A percentile compares a stretch with the other conserved stretches of the same genome.
Conservation (phyloP, 2,329 filamentous ascomycete species). For the Pyricularia grisea region DNA sequence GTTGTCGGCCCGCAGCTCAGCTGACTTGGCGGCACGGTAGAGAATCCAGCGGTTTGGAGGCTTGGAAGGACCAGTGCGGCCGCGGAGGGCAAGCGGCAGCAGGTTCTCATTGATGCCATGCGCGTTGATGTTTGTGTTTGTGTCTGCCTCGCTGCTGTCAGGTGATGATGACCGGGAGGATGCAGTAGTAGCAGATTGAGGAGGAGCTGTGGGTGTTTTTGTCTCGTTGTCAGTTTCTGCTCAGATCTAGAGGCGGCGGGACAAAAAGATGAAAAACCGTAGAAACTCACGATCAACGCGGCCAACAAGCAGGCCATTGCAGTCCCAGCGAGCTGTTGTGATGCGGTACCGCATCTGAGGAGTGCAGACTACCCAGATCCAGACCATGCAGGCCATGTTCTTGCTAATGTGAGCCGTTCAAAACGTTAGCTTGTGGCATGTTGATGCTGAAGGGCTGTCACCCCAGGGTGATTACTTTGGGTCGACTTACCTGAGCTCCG, state of each 20-base stretch:
- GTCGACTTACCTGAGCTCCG: background rate
- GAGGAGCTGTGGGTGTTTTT: background rate
- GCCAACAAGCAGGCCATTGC: background rate
- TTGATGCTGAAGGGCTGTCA: background rate
- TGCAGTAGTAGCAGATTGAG: background rate
- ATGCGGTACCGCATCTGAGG: background rate
- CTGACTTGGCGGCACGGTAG: background rate
- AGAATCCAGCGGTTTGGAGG: slow-evolving; percentile 1
- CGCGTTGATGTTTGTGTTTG: background rate
- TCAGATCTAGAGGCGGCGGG: background rate
- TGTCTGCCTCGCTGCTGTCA: background rate
- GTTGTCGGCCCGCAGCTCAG: background rate
- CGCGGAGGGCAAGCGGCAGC: background rate
- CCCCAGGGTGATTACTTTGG: background rate
- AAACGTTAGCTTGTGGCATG: background rate
- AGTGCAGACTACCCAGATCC: background rate
- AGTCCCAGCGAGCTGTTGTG: background rate
- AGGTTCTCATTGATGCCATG: background rate
- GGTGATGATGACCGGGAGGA: background rate
- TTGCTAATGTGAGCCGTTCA: background rate
- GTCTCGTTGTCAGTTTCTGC: background rate
- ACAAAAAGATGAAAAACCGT: background rate
- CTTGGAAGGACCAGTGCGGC: background rate
- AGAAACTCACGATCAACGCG: background rate
- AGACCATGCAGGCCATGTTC: background rate